Base-by-base conservation (phyloP, 2,329 filamentous ascomycete species). In the Emergomyces orientalis region DNA sequence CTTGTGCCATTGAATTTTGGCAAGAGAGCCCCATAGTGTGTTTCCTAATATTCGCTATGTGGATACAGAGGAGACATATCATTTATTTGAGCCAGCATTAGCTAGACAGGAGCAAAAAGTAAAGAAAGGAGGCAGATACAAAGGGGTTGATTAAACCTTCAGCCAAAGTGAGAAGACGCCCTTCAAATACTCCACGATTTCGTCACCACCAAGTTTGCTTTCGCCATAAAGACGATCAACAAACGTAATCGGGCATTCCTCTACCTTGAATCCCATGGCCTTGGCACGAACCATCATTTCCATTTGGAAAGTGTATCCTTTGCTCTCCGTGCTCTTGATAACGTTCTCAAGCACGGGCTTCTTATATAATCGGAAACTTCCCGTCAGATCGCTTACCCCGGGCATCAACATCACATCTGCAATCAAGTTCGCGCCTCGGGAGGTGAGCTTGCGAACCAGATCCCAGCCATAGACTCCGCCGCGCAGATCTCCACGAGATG, bases 241-340 rank as follows among this genome's bases (percentile, higher is more conserved):
- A 75, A 99, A 99, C 30, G 86, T 90, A 69, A 99, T 99, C 14
- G 94, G 94, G 65, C 96, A 93, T 82, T 99, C 94, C 19, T 90
- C 90, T 39, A 99, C 93, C 45, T 87, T 89, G 80, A 86, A 96
- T 0, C 94, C 93, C 90, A 97, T 92, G 19, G 89, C 90, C 85
- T 97, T 97, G 41, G 94, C 94, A 65, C 92, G 84, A 9, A 97
- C 93, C 88, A 97, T 97, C 86, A 99, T 89, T 83, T 97, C 93
- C 94, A 99, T 99, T 85, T 99, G 94, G 82, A 99, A 99, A 49
- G 89, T 93, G 76, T 97, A 99, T 2, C 94, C 94, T 80, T 97
- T 96, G 75, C 90, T 94, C 82, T 97, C 88, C 9, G 91, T 97
- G 77, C 84, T 90, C 72, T 83, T 81, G 71, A 99, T 97, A 63